A percentile compares a stretch with the other conserved stretches of the same genome.
Evolutionary conservation across 164 flowering plant species (phyloP).

Genomic region (Stephania cephalantha): DNA sequence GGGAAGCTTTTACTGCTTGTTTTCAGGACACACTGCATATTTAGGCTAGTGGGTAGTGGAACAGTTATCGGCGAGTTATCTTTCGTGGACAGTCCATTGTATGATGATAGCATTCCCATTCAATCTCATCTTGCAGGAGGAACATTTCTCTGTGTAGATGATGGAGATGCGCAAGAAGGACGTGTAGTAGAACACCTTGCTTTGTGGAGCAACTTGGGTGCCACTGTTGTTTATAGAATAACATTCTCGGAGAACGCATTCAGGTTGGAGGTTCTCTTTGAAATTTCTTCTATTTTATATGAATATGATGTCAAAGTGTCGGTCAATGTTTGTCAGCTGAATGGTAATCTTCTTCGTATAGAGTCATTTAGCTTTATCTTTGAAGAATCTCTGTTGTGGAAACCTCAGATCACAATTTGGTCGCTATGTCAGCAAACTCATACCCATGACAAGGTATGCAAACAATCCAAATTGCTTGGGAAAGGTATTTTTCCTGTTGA

Average conservation of each 20-base stretch:
- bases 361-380: constrained; percentile 44
- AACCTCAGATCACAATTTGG: constrained; percentile 63
- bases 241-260: constrained; percentile 36
- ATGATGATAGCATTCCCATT: constrained; percentile 20
- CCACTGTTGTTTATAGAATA: constrained; percentile 45
- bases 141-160: constrained; percentile 40
- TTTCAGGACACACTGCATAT: constrained; percentile 48
- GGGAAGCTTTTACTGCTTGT: constrained; percentile 57
- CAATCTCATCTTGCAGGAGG: constrained; percentile 46
- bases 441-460: constrained; percentile 14
- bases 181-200: constrained; percentile 28
- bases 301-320: constrained; percentile 28
- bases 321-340: constrained; percentile 36
- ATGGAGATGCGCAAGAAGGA: constrained; percentile 11
- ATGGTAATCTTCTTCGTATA: constrained; percentile 45
- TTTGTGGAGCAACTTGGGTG: constrained; percentile 68
- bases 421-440: constrained; percentile 25
- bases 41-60: constrained; percentile 40
- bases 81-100: constrained; percentile 38
- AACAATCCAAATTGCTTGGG: constrained; percentile 36
- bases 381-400: constrained; percentile 53
- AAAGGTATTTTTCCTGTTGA: constrained; percentile 40
- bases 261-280: constrained; percentile 31
- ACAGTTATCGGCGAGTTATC: constrained; percentile 49
- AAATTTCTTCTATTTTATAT: constrained; percentile 48